phyloP scores from a whole-genome alignment of 2,329 filamentous ascomycete genomes.

The Aspergillus niger region DNA sequence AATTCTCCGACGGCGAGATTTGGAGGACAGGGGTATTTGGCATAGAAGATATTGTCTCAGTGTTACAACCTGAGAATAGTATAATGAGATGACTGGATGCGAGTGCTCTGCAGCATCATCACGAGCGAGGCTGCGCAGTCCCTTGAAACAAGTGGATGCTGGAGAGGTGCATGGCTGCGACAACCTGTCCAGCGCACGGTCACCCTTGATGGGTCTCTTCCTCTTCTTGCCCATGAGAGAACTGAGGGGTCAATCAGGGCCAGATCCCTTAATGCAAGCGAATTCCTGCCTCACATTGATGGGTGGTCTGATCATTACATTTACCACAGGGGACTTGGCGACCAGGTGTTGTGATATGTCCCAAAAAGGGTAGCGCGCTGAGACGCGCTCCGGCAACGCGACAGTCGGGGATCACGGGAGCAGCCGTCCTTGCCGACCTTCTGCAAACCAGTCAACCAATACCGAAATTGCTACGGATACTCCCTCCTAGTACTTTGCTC shows the following conservation, averaged over 20 bases:
- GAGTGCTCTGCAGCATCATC: constrained; percentile 18
- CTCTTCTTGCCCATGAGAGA: constrained; percentile 34
- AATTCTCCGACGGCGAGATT: constrained; percentile 50
- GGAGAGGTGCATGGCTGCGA: constrained; percentile 31
- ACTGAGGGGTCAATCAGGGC: background rate
- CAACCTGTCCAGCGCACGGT: constrained; percentile 14
- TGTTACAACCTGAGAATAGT: constrained; percentile 66
- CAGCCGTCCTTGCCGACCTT: background rate
- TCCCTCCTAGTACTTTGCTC: background rate
- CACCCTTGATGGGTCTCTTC: constrained; percentile 41
- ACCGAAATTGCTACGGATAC: no score
- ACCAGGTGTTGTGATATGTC: background rate
- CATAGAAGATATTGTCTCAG: constrained; percentile 71
- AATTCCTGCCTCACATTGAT: background rate
- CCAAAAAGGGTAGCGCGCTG: constrained; percentile 3
- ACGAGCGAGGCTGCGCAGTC: constrained; percentile 12
- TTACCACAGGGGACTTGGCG: background rate
- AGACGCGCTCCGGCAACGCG: background rate
- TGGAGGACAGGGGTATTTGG: constrained; percentile 68
- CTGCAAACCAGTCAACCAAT: no score
- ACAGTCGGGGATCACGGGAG: background rate
- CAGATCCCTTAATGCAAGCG: background rate
- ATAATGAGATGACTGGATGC: constrained; percentile 68
- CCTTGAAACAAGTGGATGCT: constrained; percentile 23
- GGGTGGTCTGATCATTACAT: background rate